These are phyloP conservation scores for Pseudohyphozyma bogoriensis DNA, from an alignment of 768 basidiomycete genomes.

Conservation along the genomic window DNA sequence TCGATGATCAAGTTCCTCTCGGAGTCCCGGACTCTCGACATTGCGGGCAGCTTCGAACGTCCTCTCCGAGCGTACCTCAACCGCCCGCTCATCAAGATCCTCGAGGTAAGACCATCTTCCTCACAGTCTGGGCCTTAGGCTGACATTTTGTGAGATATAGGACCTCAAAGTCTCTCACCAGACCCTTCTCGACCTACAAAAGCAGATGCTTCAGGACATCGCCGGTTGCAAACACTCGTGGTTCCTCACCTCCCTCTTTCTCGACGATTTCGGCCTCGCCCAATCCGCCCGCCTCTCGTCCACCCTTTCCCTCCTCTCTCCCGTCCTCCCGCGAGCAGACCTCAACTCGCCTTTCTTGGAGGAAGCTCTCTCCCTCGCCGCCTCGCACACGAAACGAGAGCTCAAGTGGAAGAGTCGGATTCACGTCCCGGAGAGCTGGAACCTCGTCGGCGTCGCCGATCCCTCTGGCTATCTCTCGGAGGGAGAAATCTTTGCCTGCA, in stretches of 20 bases:
- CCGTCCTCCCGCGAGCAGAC: slow-evolving; percentile 34
- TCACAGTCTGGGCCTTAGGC: slow-evolving; percentile 58
- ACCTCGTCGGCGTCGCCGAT: slow-evolving; percentile 71
- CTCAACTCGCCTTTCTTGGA: slow-evolving; percentile 45
- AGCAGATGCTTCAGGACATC: slow-evolving; percentile 46
- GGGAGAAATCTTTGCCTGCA: slow-evolving; percentile 46
- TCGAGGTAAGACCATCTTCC: too few species aligned
- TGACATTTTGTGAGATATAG: too few species aligned
- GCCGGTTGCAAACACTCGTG: background rate
- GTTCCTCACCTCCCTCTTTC: background rate
- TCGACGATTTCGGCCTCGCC: slow-evolving; percentile 64
- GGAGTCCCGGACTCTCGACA: background rate
- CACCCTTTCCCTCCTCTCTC: slow-evolving; percentile 41
- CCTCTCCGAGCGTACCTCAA: slow-evolving; percentile 39
- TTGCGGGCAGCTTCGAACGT: slow-evolving; percentile 49
- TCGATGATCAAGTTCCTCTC: slow-evolving; percentile 63
- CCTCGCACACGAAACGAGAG: slow-evolving; percentile 56
- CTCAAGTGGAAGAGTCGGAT: slow-evolving; percentile 70
- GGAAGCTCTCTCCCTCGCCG: slow-evolving; percentile 51
- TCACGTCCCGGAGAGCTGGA: slow-evolving; percentile 55
- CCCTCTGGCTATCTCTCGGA: slow-evolving; percentile 12
- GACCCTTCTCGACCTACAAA: slow-evolving; percentile 47
- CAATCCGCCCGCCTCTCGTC: slow-evolving; percentile 48
- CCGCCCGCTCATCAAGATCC: slow-evolving; percentile 55
- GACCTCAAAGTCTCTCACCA: background rate